Conservation (phyloP, 169 alveolate species). For the Babesia sp. region DNA sequence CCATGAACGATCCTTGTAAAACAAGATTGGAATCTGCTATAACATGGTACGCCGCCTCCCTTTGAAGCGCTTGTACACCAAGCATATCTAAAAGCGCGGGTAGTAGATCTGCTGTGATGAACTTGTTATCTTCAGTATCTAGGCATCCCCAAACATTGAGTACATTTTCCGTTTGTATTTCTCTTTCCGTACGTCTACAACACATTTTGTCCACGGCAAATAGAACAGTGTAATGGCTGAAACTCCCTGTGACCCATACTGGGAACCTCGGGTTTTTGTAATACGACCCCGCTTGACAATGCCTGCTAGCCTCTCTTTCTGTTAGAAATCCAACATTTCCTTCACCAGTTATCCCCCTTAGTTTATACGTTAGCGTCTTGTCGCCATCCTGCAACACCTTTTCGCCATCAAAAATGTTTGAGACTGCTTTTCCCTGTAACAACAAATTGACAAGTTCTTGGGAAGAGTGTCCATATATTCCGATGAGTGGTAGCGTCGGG, state of each 20-base stretch:
- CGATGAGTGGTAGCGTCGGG: constrained; percentile 70
- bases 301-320: constrained; percentile 79
- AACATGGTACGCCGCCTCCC: constrained; percentile 2
- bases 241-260: constrained; percentile 79
- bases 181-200: constrained; percentile 49
- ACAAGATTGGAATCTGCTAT: constrained; percentile 16
- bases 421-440: constrained; percentile 80
- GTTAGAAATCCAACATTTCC: constrained; percentile 77
- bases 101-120: constrained; percentile 56
- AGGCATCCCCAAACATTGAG: constrained; percentile 65
- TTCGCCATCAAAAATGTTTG: constrained; percentile 80
- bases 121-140: constrained; percentile 72
- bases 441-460: constrained; percentile 80
- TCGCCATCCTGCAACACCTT: constrained; percentile 56
- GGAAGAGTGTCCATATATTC: constrained; percentile 78
- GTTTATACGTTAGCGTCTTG: constrained; percentile 20
- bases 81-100: constrained; percentile 61
- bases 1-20: constrained; percentile 27
- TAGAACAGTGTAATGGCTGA: constrained; percentile 77
- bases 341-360: constrained; percentile 74
- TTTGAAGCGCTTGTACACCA: constrained; percentile 3
- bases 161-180: constrained; percentile 27
- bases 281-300: constrained; percentile 80
- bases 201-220: constrained; percentile 37
- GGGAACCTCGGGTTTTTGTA: constrained; percentile 79